Evolutionary conservation across 1,284 basidiomycete species (phyloP).

Genomic region (Earliella scabrosa): DNA sequence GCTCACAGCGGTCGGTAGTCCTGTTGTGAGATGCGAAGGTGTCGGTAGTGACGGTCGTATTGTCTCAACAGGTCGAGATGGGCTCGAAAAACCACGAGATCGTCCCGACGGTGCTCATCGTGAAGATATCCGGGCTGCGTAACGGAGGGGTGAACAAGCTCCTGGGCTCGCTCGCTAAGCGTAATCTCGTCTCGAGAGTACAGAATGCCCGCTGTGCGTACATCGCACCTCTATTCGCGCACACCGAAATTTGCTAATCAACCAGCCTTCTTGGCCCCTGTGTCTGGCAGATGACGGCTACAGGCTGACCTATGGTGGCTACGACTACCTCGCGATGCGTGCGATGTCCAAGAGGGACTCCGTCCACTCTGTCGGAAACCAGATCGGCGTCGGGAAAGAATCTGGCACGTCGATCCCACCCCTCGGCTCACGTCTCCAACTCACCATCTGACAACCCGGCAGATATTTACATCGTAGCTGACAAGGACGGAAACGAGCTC

Average conservation of each 20-base stretch:
- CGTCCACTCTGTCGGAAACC: constrained; percentile 90
- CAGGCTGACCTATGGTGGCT: constrained; percentile 95
- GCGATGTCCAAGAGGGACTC: constrained; percentile 91
- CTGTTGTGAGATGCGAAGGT: too few species aligned
- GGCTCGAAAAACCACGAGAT: constrained; percentile 98
- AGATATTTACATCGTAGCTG: constrained; percentile 95
- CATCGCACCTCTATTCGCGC: constrained; percentile 2
- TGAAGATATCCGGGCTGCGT: constrained; percentile 89
- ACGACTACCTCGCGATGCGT: constrained; percentile 94
- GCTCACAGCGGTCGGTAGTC: constrained; percentile 77
- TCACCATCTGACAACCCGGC: too few species aligned
- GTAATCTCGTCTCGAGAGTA: constrained; percentile 88
- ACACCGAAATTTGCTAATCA: background rate
- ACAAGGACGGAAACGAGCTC: constrained; percentile 82
- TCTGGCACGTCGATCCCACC: constrained; percentile 64
- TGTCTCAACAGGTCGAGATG: constrained; percentile 80
- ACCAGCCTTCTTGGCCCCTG: background rate
- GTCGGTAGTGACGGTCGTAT: background rate
- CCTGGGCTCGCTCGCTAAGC: constrained; percentile 88
- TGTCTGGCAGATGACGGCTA: constrained; percentile 87
- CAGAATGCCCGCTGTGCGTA: constrained; percentile 88
- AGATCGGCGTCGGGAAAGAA: constrained; percentile 99
- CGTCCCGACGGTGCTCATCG: constrained; percentile 88
- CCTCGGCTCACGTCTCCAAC: too few species aligned
- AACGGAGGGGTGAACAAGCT: constrained; percentile 95